These are phyloP conservation scores for Perilla frutescens DNA, from an alignment of 257 asterid species.

Conservation along the genomic window DNA sequence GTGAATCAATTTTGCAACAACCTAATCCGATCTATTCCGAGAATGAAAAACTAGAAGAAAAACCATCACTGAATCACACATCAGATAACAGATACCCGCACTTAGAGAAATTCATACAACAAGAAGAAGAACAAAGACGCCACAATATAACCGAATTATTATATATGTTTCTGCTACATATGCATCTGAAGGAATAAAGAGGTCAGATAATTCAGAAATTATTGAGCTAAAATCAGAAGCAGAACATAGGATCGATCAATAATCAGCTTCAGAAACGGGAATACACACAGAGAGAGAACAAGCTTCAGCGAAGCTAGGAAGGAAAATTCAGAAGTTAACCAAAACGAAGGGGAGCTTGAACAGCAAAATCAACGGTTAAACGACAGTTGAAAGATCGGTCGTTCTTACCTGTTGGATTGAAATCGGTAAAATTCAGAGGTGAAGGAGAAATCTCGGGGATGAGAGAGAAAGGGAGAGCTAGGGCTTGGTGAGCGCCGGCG, in stretches of 20 bases:
- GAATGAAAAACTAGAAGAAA: not conserved
- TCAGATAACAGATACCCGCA: not conserved
- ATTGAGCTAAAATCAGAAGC: constrained; percentile 20
- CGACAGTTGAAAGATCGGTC: constrained; percentile 27
- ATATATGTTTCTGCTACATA: not conserved
- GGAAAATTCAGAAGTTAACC: constrained; percentile 22
- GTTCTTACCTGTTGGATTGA: constrained; percentile 38
- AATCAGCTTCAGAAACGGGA: constrained; percentile 13
- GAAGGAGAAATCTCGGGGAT: not conserved
- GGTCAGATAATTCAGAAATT: not conserved
- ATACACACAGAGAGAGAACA: not conserved
- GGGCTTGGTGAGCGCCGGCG: constrained; percentile 53
- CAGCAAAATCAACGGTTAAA: constrained; percentile 17
- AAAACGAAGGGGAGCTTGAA: not conserved
- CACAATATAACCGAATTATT: not conserved
- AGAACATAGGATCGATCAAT: constrained; percentile 21
- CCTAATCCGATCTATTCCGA: constrained; percentile 28
- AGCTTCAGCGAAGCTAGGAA: not conserved
- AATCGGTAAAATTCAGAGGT: constrained; percentile 11
- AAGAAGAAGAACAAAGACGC: constrained; percentile 3
- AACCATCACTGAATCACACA: not conserved
- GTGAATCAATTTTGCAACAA: constrained; percentile 14
- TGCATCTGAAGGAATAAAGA: constrained; percentile 19
- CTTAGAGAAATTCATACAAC: not conserved
- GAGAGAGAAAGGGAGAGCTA: constrained; percentile 32